phyloP scores from a whole-genome alignment of 805 yeast species.

The Candida manassasensis region DNA sequence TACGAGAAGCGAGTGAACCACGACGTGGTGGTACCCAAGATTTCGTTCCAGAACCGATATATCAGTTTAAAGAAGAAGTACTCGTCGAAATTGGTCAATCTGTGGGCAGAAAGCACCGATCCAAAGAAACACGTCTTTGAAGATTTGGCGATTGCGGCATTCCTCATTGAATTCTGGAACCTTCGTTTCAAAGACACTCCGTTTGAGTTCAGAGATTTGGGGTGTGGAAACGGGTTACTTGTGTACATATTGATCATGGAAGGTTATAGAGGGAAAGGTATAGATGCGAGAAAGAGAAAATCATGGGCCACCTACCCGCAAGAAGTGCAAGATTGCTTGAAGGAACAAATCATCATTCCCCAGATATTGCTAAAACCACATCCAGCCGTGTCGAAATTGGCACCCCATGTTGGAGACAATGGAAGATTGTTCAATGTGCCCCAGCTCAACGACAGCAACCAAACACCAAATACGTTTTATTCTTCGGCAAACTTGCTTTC shows the following conservation, averaged over 20 bases:
- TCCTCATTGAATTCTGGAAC: constrained; percentile 81
- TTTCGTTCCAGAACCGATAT: constrained; percentile 77
- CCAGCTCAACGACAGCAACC: constrained; percentile 17
- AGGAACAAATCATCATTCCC: constrained; percentile 84
- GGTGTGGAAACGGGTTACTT: constrained; percentile 91
- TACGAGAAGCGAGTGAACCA: constrained; percentile 86
- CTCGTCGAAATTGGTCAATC: constrained; percentile 66
- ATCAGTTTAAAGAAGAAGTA: constrained; percentile 76
- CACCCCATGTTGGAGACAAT: constrained; percentile 55
- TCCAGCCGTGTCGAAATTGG: constrained; percentile 50
- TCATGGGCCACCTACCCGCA: constrained; percentile 79
- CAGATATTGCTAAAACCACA: constrained; percentile 64
- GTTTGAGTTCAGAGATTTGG: constrained; percentile 80
- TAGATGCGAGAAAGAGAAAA: constrained; percentile 85
- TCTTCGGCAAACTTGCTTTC: constrained; percentile 48
- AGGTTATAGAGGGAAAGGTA: constrained; percentile 78
- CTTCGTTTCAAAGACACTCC: constrained; percentile 36
- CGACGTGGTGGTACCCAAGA: constrained; percentile 79
- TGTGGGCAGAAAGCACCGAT: constrained; percentile 93
- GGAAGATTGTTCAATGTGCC: constrained; percentile 59
- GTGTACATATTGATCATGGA: constrained; percentile 72
- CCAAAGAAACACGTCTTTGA: constrained; percentile 95
- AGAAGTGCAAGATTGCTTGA: constrained; percentile 51
- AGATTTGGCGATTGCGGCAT: constrained; percentile 93
- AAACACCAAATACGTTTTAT: constrained; percentile 44